Conservation (phyloP, 805 yeast genomes). For the Monosporozyma siamensis region DNA sequence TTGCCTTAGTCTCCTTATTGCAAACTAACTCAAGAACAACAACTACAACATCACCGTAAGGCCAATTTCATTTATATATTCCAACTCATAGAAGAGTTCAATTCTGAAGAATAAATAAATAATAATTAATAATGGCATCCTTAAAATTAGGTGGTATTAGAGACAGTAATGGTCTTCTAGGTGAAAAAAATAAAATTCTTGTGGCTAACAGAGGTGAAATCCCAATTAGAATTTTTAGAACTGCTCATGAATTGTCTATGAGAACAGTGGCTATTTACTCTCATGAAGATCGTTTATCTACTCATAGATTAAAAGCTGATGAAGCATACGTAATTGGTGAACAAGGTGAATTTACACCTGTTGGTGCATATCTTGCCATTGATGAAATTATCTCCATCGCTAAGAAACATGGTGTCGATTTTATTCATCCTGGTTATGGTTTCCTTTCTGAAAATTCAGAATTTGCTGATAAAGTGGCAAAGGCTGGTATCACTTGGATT, state of each 20-base stretch:
- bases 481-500: constrained; percentile 87
- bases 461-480: constrained; percentile 85
- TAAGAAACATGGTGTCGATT: constrained; percentile 61
- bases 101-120: neutral
- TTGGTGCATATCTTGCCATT: constrained; percentile 89
- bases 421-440: constrained; percentile 93
- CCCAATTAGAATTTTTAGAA: constrained; percentile 83
- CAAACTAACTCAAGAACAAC: no score
- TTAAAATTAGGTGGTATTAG: constrained; percentile 26
- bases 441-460: constrained; percentile 86
- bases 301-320: constrained; percentile 92
- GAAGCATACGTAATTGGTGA: constrained; percentile 89
- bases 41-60: no score
- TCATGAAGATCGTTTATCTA: constrained; percentile 87
- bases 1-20: no score
- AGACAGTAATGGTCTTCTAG: constrained; percentile 30
- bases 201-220: constrained; percentile 84
- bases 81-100: no score
- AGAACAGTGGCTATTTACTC: constrained; percentile 95
- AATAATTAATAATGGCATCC: neutral
- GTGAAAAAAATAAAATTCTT: constrained; percentile 46
- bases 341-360: constrained; percentile 86
- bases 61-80: no score
- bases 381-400: constrained; percentile 92
- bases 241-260: constrained; percentile 96